A percentile compares a stretch with the other conserved stretches of the same genome.
These are phyloP conservation scores for Populus deltoides DNA, from an alignment of 345 rosid genomes.

Conservation along the genomic window DNA sequence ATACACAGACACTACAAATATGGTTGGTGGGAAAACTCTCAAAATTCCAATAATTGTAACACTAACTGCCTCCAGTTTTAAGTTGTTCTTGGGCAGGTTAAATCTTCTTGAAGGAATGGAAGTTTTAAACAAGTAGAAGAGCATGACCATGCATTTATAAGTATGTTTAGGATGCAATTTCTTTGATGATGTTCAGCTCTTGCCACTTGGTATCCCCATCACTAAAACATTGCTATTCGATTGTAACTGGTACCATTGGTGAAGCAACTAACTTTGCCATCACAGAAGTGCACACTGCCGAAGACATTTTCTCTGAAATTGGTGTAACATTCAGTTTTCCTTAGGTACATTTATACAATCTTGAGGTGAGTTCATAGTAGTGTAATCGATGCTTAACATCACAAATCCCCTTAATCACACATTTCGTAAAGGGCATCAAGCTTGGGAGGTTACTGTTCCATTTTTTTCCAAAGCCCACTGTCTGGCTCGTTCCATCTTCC, in stretches of 20 bases:
- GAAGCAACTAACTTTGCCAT: neutral
- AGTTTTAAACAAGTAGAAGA: no score
- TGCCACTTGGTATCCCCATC: neutral
- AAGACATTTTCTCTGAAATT: neutral
- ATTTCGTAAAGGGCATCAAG: neutral
- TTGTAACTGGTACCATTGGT: neutral
- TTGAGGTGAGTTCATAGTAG: neutral
- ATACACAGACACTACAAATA: neutral
- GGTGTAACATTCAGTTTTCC: neutral
- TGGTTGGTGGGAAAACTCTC: neutral
- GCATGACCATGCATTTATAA: no score
- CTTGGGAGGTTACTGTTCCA: constrained; percentile 43
- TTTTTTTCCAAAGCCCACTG: constrained; percentile 61
- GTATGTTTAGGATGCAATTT: no score
- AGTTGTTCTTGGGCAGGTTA: neutral
- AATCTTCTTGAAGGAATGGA: neutral
- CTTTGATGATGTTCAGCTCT: neutral
- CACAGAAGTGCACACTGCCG: neutral
- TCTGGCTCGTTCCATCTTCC: constrained; percentile 87
- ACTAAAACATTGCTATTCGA: neutral
- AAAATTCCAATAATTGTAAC: neutral
- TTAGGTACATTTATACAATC: neutral
- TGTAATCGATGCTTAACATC: neutral
- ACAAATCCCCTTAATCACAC: neutral
- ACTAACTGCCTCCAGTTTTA: neutral